Evolutionary conservation across 768 basidiomycete species (phyloP).

Genomic region (Macrolepiota fuliginosa): DNA sequence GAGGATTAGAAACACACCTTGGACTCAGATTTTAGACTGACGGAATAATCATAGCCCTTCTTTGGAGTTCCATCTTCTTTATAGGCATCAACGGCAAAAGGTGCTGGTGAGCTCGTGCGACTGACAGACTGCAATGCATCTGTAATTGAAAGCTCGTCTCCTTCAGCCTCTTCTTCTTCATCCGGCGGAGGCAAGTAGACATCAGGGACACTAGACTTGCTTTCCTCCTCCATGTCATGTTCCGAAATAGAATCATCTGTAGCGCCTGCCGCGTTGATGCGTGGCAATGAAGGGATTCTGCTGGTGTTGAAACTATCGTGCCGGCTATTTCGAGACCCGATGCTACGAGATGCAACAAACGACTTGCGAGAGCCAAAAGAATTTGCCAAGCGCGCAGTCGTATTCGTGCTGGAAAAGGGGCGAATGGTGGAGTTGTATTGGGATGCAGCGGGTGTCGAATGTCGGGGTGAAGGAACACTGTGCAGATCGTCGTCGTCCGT

Average conservation of each 20-base stretch:
- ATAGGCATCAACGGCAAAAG: constrained; percentile 28
- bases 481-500: constrained; percentile 36
- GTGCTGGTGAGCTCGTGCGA: constrained; percentile 50
- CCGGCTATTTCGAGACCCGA: constrained; percentile 29
- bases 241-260: constrained; percentile 35
- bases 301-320: constrained; percentile 60
- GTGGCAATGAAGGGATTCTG: constrained; percentile 52
- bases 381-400: constrained; percentile 47
- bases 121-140: constrained; percentile 59
- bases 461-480: constrained; percentile 49
- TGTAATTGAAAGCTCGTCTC: constrained; percentile 44
- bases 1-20: constrained; percentile 37
- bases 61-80: constrained; percentile 39
- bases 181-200: constrained; percentile 50
- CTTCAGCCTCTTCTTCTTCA: constrained; percentile 36
- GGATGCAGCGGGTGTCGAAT: constrained; percentile 62
- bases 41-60: constrained; percentile 56
- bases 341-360: constrained; percentile 28
- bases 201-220: constrained; percentile 52
- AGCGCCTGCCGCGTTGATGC: constrained; percentile 29
- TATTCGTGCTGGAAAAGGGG: constrained; percentile 41
- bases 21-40: constrained; percentile 58
- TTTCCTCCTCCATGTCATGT: constrained; percentile 36
- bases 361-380: constrained; percentile 55
- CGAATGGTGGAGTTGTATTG: constrained; percentile 50